A percentile compares a stretch with the other conserved stretches of the same genome.
Evolutionary conservation across 345 rosid species (phyloP).

Genomic region (Corymbia maculata): DNA sequence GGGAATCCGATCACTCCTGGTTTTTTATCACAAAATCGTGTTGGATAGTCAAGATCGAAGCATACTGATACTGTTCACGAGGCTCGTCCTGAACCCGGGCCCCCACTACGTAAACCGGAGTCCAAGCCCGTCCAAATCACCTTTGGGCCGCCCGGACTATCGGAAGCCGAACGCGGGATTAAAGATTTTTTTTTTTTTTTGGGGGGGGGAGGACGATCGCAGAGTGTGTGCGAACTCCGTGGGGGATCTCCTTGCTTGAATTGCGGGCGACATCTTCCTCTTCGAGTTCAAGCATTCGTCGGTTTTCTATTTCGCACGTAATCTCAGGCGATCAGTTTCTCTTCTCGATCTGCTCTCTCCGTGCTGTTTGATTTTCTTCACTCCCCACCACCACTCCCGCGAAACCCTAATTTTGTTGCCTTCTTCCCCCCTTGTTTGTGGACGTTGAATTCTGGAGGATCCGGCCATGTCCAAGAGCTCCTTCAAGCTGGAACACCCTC

Average conservation of each 20-base stretch:
- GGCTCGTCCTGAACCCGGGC: not conserved
- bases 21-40: not conserved
- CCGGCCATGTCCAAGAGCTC: constrained; percentile 58
- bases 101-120: not conserved
- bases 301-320: not conserved
- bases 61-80: not conserved
- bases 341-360: not conserved
- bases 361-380: not conserved
- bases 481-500: constrained; percentile 77
- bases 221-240: not conserved
- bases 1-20: no score
- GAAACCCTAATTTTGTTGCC: not conserved
- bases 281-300: not conserved
- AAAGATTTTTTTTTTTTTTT: not conserved
- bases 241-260: not conserved
- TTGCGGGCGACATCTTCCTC: not conserved
- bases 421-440: not conserved
- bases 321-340: not conserved
- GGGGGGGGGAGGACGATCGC: not conserved
- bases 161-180: not conserved
- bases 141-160: not conserved
- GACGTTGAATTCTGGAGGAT: not conserved
- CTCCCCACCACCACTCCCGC: not conserved
- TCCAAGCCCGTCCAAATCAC: not conserved
- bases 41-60: not conserved